Evolutionary conservation across 164 flowering plant species (phyloP).

Genomic region (Magnolia changhungtana): DNA sequence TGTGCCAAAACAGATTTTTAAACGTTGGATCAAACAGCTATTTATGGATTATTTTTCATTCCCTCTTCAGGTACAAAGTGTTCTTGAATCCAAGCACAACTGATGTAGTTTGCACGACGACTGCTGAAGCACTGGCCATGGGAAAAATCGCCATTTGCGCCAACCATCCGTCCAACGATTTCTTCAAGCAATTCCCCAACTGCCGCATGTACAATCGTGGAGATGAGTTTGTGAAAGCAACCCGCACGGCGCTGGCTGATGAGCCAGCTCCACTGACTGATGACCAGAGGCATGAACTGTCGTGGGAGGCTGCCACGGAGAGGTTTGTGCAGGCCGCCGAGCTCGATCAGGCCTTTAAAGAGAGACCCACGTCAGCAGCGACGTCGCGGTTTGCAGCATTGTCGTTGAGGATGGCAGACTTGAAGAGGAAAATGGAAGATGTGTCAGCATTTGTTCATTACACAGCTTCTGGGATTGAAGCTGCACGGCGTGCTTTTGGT

Average conservation of each 20-base stretch:
- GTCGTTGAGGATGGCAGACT: conserved; percentile 27
- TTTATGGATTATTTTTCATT: too few species aligned
- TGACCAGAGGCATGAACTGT: conserved; percentile 61
- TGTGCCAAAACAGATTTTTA: too few species aligned
- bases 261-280: conserved; percentile 58
- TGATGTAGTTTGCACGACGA: conserved; percentile 94
- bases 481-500: conserved; percentile 56
- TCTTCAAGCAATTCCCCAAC: conserved; percentile 89
- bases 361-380: conserved; percentile 10
- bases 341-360: conserved; percentile 32
- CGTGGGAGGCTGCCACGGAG: conserved; percentile 94
- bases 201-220: conserved; percentile 52
- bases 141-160: conserved; percentile 89
- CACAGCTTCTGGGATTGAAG: conserved; percentile 58
- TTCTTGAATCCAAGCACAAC: conserved; percentile 96
- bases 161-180: conserved; percentile 88
- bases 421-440: conserved; percentile 54
- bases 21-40: too few species aligned
- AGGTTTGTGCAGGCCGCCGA: conserved; percentile 57
- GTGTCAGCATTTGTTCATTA: conserved; percentile 67
- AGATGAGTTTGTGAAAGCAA: conserved; percentile 51
- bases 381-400: conserved; percentile 47
- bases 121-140: conserved; percentile 97
- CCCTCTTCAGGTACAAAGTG: conserved; percentile 65
- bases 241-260: conserved; percentile 49